Conservation (phyloP, 163 green algal genomes). For the Prototheca stagnorum region DNA sequence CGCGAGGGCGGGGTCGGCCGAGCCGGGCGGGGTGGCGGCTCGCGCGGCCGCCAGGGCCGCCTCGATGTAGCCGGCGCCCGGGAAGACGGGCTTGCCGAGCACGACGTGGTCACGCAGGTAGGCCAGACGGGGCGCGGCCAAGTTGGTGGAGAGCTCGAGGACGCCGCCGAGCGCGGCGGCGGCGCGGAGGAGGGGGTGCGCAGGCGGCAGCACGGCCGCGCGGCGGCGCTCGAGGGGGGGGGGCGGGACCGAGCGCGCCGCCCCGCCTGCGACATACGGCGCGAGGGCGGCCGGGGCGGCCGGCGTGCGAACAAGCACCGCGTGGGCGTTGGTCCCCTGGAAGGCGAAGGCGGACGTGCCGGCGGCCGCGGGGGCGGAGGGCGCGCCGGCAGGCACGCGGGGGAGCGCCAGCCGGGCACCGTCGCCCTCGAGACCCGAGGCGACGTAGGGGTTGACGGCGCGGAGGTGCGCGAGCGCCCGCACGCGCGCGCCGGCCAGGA, state of each 20-base stretch:
- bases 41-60: conserved; percentile 2
- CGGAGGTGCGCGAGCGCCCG: conserved; percentile 42
- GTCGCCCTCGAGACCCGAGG: conserved; percentile 22
- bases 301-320: too few relatives aligned
- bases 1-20: too few relatives aligned
- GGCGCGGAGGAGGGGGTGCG: conserved; percentile 1
- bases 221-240: neutral
- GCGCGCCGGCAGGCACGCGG: neutral
- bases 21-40: too few relatives aligned
- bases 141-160: conserved; percentile 3
- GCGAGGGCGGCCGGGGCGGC: too few relatives aligned
- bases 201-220: neutral
- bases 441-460: conserved; percentile 49
- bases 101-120: conserved; percentile 29
- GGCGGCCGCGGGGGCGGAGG: conserved; percentile 56
- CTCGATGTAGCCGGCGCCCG: conserved; percentile 23
- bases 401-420: conserved; percentile 5
- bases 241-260: conserved; percentile 4
- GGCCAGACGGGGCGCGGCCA: conserved; percentile 7
- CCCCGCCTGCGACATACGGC: too few relatives aligned
- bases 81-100: conserved; percentile 10
- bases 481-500: neutral
- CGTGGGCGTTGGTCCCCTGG: too few relatives aligned
- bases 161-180: neutral
- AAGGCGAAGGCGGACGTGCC: too few relatives aligned